These are phyloP conservation scores for Kwoniella botswanensis DNA, from an alignment of 768 basidiomycete species.

Conservation along the genomic window DNA sequence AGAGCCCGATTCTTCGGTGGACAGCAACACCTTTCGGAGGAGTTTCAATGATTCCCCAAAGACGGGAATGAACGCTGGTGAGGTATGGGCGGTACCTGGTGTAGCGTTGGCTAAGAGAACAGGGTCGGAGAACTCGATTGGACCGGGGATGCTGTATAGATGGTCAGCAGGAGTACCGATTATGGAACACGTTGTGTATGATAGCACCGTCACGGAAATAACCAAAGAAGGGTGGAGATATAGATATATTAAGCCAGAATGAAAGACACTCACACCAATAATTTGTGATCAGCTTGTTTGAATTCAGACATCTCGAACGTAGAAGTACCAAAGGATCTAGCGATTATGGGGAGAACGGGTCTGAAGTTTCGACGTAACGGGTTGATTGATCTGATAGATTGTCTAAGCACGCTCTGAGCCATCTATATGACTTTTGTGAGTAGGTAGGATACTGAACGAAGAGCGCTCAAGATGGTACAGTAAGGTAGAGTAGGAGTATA, in stretches of 20 bases:
- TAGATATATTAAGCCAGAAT: too few species aligned
- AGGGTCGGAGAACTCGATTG: slow-evolving; percentile 69
- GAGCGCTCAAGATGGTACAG: too few species aligned
- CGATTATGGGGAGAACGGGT: not conserved
- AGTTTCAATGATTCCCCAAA: slow-evolving; percentile 88
- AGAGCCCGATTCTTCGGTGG: slow-evolving; percentile 61
- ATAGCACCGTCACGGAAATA: too few species aligned
- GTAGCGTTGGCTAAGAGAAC: slow-evolving; percentile 89
- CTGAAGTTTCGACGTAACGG: not conserved
- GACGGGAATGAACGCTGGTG: slow-evolving; percentile 81
- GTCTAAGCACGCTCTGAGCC: not conserved
- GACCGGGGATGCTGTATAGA: slow-evolving; percentile 59
- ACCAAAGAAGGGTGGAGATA: too few species aligned
- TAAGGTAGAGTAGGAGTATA: not conserved
- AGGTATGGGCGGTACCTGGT: slow-evolving; percentile 71
- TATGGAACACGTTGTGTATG: too few species aligned
- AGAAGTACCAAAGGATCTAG: not conserved
- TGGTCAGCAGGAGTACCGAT: too few species aligned
- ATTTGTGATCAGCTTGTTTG: slow-evolving; percentile 50
- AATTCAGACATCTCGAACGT: slow-evolving; percentile 26
- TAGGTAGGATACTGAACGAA: not conserved
- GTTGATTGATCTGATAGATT: not conserved
- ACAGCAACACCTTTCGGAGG: slow-evolving; percentile 80
- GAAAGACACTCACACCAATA: slow-evolving; percentile 43
- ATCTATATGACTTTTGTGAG: not conserved